Base-by-base conservation (phyloP, 2,329 filamentous ascomycete species). In the Paraphaeosphaeria sporulosa region DNA sequence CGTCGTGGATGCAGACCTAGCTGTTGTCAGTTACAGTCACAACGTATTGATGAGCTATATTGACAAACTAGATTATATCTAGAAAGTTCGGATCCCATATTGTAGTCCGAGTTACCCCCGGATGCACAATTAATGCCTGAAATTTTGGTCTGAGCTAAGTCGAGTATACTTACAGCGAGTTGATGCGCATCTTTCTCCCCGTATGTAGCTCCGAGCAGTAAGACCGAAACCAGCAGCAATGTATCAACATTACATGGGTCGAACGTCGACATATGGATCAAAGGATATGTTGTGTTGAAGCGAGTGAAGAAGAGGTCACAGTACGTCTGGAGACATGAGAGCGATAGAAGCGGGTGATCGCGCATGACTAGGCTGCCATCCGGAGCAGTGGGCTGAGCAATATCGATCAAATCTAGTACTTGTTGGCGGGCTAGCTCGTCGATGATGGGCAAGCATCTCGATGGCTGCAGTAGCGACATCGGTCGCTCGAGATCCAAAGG, bases 181-280 rank as follows among this genome's bases (percentile, higher is more conserved):
- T 87, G 82, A 64, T 89, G 87, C 0, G 85, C 82, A 42, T 85
- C 84, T 56, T 87, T 87, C 54, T 81, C 83, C 12, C 82, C 81
- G 64, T 89, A 89, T 0, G 87, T 89, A 0, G 87, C 87, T 0
- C 87, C 87, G n/a, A 89, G 80, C 2, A 87, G 77, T 2, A 89
- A 64, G 0, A 89, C 80, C 0, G 86, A 82, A 0, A 84, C 75
- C 0, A 89, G 76, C 0, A 88, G 77, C 0, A 88, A 72, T 0
- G 85, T 79, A 27, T 89, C 83, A 0, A 81, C 77, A 3, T 76
- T 70, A 8, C 75, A 78, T 0, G 84, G 80, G 46, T 85, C 78
- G 66, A 89, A 89, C 0, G 86, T 88, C 1, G 85, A 77, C 62
- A 83, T 78, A 60, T 89, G 86, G 9, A 89, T 81, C 1, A 89